A percentile compares a stretch with the other conserved stretches of the same genome.
phyloP scores from a whole-genome alignment of 2,329 filamentous ascomycete species.

The Fusarium sp. region DNA sequence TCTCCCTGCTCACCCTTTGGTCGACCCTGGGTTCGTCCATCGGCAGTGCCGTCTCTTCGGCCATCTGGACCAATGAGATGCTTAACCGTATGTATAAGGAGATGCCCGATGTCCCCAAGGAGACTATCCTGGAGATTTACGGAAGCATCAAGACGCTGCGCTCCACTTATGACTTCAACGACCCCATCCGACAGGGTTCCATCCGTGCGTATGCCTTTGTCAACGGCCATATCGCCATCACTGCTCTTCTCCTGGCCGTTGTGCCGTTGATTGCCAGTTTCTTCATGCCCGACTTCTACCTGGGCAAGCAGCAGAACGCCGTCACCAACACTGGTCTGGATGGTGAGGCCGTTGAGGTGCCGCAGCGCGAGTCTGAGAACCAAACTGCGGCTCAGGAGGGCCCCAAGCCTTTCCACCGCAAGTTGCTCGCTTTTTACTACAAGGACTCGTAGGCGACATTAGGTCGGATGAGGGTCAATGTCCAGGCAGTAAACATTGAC shows the following conservation, averaged over 20 bases:
- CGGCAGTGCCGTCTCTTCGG: constrained; percentile 57
- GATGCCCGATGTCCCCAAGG: constrained; percentile 45
- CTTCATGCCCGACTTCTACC: constrained; percentile 60
- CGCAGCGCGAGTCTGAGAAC: constrained; percentile 15
- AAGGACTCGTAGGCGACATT: constrained; percentile 6
- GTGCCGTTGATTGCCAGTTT: constrained; percentile 55
- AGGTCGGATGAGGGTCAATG: too few relatives aligned
- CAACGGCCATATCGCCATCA: constrained; percentile 55
- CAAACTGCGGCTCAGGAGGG: not conserved
- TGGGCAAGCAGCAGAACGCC: constrained; percentile 55
- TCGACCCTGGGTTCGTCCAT: constrained; percentile 57
- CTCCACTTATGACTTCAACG: constrained; percentile 51
- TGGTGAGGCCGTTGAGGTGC: constrained; percentile 48
- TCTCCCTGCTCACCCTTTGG: constrained; percentile 58
- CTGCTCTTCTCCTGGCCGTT: constrained; percentile 50
- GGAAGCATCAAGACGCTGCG: constrained; percentile 55
- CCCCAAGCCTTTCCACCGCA: constrained; percentile 19
- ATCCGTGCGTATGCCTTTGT: constrained; percentile 55
- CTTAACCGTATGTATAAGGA: constrained; percentile 51
- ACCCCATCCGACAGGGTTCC: constrained; percentile 55
- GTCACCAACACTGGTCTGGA: constrained; percentile 54
- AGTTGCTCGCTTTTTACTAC: constrained; percentile 19
- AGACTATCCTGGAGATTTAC: constrained; percentile 51
- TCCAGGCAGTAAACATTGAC: too few relatives aligned
- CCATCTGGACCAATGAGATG: constrained; percentile 60